A percentile compares a stretch with the other conserved stretches of the same genome.
Evolutionary conservation across 495 filamentous ascomycete species (phyloP).

Genomic region (Bacidia rubella): DNA sequence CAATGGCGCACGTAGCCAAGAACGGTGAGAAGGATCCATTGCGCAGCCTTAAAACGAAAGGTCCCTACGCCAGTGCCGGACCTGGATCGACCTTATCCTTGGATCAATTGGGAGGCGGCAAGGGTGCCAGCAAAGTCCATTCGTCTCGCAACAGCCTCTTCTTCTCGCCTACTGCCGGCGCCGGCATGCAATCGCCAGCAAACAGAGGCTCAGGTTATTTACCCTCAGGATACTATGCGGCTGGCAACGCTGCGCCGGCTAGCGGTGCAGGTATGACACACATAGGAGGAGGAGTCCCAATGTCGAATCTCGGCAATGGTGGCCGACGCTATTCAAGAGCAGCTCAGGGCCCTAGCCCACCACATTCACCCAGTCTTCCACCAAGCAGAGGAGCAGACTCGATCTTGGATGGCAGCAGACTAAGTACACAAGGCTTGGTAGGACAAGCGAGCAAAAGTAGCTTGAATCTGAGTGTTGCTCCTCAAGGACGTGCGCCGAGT

Average conservation of each 20-base stretch:
- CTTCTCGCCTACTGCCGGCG: conserved; percentile 81
- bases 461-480: conserved; percentile 52
- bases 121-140: conserved; percentile 32
- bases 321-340: conserved; percentile 35
- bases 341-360: conserved; percentile 40
- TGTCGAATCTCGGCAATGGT: conserved; percentile 41
- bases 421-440: conserved; percentile 24
- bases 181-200: conserved; percentile 28
- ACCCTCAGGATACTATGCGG: conserved; percentile 85
- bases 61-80: conserved; percentile 48
- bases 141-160: conserved; percentile 52
- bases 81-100: conserved; percentile 48
- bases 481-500: conserved; percentile 67
- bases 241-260: conserved; percentile 41
- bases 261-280: conserved; percentile 29
- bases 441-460: conserved; percentile 51
- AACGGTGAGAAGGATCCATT: conserved; percentile 10
- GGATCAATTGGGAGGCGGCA: conserved; percentile 33
- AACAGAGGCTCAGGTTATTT: conserved; percentile 61
- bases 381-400: conserved; percentile 26
- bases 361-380: conserved; percentile 51
- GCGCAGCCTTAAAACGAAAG: conserved; percentile 18
- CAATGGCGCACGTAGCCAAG: conserved; percentile 48
- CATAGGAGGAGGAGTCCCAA: conserved; percentile 31
- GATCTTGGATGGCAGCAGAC: conserved; percentile 18